phyloP scores from a whole-genome alignment of 805 yeast species.

The Metschnikowia colocasiae region DNA sequence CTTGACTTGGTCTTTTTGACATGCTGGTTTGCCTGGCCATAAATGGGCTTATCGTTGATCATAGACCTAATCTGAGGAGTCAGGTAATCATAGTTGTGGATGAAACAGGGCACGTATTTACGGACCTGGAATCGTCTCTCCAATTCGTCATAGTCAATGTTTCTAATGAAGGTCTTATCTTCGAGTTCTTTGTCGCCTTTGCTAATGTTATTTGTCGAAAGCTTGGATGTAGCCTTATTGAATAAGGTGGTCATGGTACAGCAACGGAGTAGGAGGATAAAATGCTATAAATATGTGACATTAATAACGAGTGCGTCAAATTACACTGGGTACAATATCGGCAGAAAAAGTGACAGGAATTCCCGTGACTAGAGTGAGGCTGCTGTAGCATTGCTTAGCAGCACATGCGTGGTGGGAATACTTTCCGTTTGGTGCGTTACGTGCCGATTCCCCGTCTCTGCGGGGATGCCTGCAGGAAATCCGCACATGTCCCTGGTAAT shows the following conservation, averaged over 20 bases:
- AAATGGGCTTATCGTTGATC: constrained; percentile 38
- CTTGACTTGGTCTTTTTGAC: constrained; percentile 8
- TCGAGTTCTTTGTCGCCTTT: constrained; percentile 4
- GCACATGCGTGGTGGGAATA: constrained; percentile 1
- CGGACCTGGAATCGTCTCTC: constrained; percentile 32
- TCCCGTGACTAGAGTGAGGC: background rate
- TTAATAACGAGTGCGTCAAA: background rate
- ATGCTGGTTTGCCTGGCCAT: constrained; percentile 34
- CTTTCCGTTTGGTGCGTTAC: background rate
- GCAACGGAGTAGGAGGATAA: background rate
- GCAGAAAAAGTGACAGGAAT: background rate
- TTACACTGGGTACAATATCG: background rate
- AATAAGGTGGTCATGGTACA: constrained; percentile 11
- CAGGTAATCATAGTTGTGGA: constrained; percentile 34
- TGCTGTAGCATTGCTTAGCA: constrained; percentile 1
- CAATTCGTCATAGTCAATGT: constrained; percentile 34
- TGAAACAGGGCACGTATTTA: constrained; percentile 37
- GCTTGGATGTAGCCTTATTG: constrained; percentile 8
- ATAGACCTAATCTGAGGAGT: constrained; percentile 36
- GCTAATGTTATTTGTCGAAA: background rate
- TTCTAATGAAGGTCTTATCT: constrained; percentile 21
- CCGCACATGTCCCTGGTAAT: background rate
- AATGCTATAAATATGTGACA: background rate
- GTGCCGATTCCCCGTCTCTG: background rate
- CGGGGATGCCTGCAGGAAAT: background rate